Percentiles rank a stretch among this genome's conserved stretches.
Conservation (phyloP, 768 basidiomycete genomes). For the Rhizopogon rudus region DNA sequence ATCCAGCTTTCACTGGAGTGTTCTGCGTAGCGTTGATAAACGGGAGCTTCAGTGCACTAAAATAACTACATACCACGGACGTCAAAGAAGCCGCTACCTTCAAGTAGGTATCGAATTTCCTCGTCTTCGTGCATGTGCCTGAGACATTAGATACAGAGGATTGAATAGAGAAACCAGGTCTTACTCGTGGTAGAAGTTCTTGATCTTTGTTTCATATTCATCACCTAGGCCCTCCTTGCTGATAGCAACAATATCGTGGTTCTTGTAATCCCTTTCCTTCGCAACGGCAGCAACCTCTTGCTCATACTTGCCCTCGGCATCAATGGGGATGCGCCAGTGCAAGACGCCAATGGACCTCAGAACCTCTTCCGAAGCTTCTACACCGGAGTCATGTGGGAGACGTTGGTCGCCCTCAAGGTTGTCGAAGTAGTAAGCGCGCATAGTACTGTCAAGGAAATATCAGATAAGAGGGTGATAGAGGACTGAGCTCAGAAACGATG, state of each 20-base stretch:
- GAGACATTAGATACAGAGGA: slow-evolving; percentile 3
- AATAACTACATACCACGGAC: slow-evolving; percentile 57
- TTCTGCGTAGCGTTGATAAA: slow-evolving; percentile 35
- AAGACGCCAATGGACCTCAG: slow-evolving; percentile 60
- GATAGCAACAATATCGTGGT: slow-evolving; percentile 73
- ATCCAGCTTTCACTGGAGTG: slow-evolving; percentile 72
- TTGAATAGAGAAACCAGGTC: slow-evolving; percentile 16
- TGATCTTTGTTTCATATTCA: slow-evolving; percentile 74
- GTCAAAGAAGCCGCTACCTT: slow-evolving; percentile 87
- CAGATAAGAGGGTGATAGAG: neutral
- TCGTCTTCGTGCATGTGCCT: slow-evolving; percentile 95
- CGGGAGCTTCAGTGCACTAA: neutral
- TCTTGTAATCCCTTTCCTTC: slow-evolving; percentile 70
- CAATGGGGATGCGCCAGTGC: slow-evolving; percentile 64
- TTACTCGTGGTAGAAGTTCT: slow-evolving; percentile 78
- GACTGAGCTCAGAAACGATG: neutral
- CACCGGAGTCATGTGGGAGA: slow-evolving; percentile 66
- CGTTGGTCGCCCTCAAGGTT: slow-evolving; percentile 77
- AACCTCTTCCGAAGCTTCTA: slow-evolving; percentile 39
- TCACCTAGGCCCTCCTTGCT: slow-evolving; percentile 76
- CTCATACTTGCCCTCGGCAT: slow-evolving; percentile 40
- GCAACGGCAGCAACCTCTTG: slow-evolving; percentile 57
- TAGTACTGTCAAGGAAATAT: slow-evolving; percentile 17
- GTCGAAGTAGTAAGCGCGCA: slow-evolving; percentile 74
- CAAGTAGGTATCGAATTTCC: slow-evolving; percentile 83